Base-by-base conservation (phyloP, 371 early-diverging fungal species). In the Umbelopsis sp. region DNA sequence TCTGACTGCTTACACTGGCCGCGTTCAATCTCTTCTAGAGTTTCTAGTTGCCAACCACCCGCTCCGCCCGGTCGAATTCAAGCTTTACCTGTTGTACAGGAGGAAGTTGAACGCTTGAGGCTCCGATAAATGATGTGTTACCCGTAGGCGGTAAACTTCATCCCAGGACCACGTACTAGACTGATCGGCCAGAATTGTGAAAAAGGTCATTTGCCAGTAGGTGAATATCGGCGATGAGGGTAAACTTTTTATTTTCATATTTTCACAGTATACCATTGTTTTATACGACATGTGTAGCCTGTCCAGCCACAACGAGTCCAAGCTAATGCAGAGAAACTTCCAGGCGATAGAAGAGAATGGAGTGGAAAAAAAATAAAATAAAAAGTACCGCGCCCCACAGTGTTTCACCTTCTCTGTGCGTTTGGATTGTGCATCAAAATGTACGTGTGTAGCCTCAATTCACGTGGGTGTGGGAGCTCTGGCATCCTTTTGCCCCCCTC, bases 381-480 rank as follows among this genome's bases (percentile, higher is more conserved):
- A 48, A 48, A 12, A 16, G 48, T 48, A 48, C 48, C 48, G 41
- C 41, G 41, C 41, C 41, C 41, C 41, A 41, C 41, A 41, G 7
- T 41, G 41, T 41, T 41, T 38, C 38, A 38, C 10, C 38, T 38
- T 41, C 12, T 41, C 41, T 41, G 41, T 41, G 41, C 41, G 41
- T 41, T 41, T 41, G 41, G 41, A 41, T 16, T 48, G 48, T 48
- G 48, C 48, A 48, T 16, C 48, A 48, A 48, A 48, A 48, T n/a
- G 48, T 48, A 41, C 41, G 41, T 41, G 41, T 41, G 41, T 48
- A 48, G n/a, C 48, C 48, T 5, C 48, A n/a, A 16, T 48, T 48
- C 57, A 57, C 57, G 57, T 57, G 57, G 57, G 35, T 57, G 57
- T 35, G 35, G 29, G 37, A 57, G 48, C n/a, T 7, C 8, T 20